These are phyloP conservation scores for Luffa aegyptiaca DNA, from an alignment of 306 rosid genomes.

Conservation along the genomic window DNA sequence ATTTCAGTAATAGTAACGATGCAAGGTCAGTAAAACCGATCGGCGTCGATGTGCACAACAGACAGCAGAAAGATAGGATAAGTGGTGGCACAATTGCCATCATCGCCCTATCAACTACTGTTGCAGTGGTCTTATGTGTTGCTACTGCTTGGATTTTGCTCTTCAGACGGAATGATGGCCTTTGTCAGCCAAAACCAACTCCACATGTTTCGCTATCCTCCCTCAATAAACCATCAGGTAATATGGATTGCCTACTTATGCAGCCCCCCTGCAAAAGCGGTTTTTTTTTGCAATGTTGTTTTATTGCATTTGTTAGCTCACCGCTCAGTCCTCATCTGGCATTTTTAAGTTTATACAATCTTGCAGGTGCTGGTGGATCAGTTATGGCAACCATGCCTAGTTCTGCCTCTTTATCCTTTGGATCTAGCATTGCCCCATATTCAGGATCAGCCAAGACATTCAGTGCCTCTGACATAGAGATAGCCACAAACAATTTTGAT, in stretches of 20 bases:
- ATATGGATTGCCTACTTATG: background rate
- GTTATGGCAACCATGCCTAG: constrained; percentile 42
- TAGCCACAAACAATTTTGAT: constrained; percentile 60
- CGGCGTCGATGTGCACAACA: constrained; percentile 64
- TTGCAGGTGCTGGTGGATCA: constrained; percentile 59
- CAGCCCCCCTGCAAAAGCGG: background rate
- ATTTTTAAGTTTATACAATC: constrained; percentile 1
- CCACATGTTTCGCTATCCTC: constrained; percentile 31
- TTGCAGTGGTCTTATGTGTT: constrained; percentile 45
- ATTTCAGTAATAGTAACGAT: constrained; percentile 33
- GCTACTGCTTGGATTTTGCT: constrained; percentile 43
- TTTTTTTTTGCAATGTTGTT: background rate
- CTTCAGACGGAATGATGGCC: constrained; percentile 35
- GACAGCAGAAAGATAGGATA: constrained; percentile 45
- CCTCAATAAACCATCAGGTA: constrained; percentile 64
- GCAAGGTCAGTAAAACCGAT: constrained; percentile 69
- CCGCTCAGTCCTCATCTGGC: background rate
- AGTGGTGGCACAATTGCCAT: constrained; percentile 45
- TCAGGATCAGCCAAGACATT: constrained; percentile 86
- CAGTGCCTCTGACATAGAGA: constrained; percentile 60
- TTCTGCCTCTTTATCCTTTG: constrained; percentile 64
- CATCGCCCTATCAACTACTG: constrained; percentile 44
- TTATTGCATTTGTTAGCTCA: background rate
- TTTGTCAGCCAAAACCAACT: constrained; percentile 25
- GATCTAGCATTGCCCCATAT: constrained; percentile 73